phyloP scores from a whole-genome alignment of 192 early-diverging fungal genomes.

The Phlyctochytrium planicorne region DNA sequence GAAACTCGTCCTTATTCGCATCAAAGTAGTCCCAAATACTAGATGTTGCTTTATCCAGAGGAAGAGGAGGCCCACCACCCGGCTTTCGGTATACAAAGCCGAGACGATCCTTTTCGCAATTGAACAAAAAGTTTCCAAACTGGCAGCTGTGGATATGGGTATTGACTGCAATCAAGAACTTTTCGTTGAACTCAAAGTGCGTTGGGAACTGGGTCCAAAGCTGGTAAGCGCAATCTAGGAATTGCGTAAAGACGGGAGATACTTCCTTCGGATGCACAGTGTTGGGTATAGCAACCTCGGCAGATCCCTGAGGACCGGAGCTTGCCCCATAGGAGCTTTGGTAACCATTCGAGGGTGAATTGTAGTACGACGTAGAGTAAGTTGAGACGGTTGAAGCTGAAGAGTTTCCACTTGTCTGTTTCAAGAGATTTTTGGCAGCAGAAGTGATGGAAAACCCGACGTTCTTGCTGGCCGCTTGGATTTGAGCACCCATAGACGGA shows the following conservation, averaged over 20 bases:
- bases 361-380: background rate
- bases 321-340: background rate
- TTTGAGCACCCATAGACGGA: constrained; percentile 32
- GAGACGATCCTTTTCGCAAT: constrained; percentile 77
- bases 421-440: constrained; percentile 37
- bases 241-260: constrained; percentile 95
- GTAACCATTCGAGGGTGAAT: background rate
- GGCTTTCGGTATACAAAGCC: constrained; percentile 33
- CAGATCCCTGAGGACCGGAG: constrained; percentile 25
- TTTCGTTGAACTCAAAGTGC: constrained; percentile 91
- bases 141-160: constrained; percentile 87
- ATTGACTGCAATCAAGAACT: constrained; percentile 76
- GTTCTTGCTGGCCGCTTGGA: constrained; percentile 42
- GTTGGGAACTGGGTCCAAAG: constrained; percentile 82
- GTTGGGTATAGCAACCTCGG: constrained; percentile 35
- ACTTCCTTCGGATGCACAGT: constrained; percentile 63
- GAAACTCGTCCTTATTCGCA: constrained; percentile 50
- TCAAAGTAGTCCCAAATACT: constrained; percentile 85
- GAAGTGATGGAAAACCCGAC: constrained; percentile 38
- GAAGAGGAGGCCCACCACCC: background rate
- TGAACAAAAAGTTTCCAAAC: constrained; percentile 93
- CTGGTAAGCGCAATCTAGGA: constrained; percentile 96
- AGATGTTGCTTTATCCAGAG: constrained; percentile 42
- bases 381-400: constrained; percentile 2
- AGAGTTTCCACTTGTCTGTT: constrained; percentile 12